A percentile compares a stretch with the other conserved stretches of the same genome.
phyloP scores from a whole-genome alignment of 2,329 filamentous ascomycete genomes.

The Allantophomopsis lycopodina region DNA sequence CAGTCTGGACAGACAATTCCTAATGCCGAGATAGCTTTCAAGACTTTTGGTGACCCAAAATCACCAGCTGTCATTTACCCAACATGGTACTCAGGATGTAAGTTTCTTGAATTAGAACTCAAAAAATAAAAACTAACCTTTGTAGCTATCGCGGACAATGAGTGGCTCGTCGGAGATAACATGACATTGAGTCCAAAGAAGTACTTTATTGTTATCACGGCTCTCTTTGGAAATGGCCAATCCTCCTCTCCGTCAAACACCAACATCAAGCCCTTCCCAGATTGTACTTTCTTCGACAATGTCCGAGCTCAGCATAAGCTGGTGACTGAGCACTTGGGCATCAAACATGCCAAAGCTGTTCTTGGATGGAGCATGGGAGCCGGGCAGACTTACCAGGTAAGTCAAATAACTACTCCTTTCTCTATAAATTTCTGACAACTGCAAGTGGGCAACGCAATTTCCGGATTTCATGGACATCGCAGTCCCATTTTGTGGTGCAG shows the following conservation, averaged over 20 bases:
- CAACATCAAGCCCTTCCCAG: slow-evolving; percentile 41
- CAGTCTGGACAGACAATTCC: slow-evolving; percentile 48
- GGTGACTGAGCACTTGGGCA: slow-evolving; percentile 46
- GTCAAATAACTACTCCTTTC: too few species aligned
- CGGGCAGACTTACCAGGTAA: slow-evolving; percentile 36
- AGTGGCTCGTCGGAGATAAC: slow-evolving; percentile 47
- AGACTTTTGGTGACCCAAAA: slow-evolving; percentile 52
- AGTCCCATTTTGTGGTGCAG: slow-evolving; percentile 52
- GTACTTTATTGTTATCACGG: slow-evolving; percentile 56
- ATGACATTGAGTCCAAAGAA: slow-evolving; percentile 44
- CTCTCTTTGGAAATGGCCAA: slow-evolving; percentile 56
- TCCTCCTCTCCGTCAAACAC: slow-evolving; percentile 56
- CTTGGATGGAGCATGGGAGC: slow-evolving; percentile 62
- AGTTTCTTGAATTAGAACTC: slow-evolving; percentile 8
- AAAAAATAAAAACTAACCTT: not conserved
- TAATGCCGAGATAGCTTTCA: slow-evolving; percentile 60
- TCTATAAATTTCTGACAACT: too few species aligned
- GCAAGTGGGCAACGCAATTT: slow-evolving; percentile 33
- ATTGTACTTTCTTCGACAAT: slow-evolving; percentile 54
- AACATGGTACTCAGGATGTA: slow-evolving; percentile 58
- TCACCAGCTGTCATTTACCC: slow-evolving; percentile 62
- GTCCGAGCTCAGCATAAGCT: slow-evolving; percentile 52
- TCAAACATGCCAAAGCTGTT: slow-evolving; percentile 47
- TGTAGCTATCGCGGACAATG: slow-evolving; percentile 50
- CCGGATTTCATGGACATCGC: slow-evolving; percentile 48